Evolutionary conservation across 352 stramenopile species (phyloP), one percentile per base, ranked within the genome.

Genomic region (Pseudoperonospora humuli): DNA sequence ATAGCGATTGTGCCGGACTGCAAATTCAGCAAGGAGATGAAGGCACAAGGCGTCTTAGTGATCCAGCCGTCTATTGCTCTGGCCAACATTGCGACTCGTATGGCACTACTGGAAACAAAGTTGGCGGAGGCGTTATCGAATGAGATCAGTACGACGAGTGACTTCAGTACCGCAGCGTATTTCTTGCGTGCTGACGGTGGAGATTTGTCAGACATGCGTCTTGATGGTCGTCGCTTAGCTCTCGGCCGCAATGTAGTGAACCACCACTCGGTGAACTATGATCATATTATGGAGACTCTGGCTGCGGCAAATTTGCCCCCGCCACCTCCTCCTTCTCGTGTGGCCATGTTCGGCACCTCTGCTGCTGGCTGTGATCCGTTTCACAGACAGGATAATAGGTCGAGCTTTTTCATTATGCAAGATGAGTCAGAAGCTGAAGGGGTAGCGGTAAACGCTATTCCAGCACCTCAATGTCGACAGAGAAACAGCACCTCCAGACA

Each of bases 261-360:
- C 48, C 73, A 85, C 39, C 70, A 83, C 45, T 77, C 69, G 15
- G 73, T 85, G 32, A 60, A 74, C 48, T 78, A 78, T 39, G 67
- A 78, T 35, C 64, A 57, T 8, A 50, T 78, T 5, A 57, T 57
- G 2, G 63, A 75, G 19, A 46, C 54, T 11, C 47, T 78, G 7
- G 32, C 31, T 0, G 37, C 50, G 1, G 63, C 63, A 37, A 64
- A 73, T 4, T 34, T 75, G 28, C 64, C 67, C 6, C 47, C 72
- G 57, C 67, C 67, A 1, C 67, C 67, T 6, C 67, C 73, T 7
- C 73, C 73, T 6, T 62, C 66, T 37, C 73, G 73, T 53, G 73
- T 86, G 37, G 70, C 67, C n/a, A 83, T 86, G 73, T 86, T 81
- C 28, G 73, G 73, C 44, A 74, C 63, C 5, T 77, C 66, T 2